Evolutionary conservation across 331 rosid species (phyloP).

Genomic region (Quercus phellos): DNA sequence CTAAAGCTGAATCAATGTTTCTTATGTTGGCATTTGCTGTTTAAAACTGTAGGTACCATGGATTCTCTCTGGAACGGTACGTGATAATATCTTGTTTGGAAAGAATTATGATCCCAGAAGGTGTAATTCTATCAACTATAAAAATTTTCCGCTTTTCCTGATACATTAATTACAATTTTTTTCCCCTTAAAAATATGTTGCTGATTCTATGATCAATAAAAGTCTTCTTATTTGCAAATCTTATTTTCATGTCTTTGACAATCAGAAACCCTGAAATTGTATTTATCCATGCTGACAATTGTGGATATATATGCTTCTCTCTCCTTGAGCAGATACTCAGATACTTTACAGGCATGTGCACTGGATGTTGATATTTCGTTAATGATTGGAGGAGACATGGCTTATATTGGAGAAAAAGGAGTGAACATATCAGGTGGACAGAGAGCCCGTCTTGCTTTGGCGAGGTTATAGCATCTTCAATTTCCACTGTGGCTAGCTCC

Average conservation of each 20-base stretch:
- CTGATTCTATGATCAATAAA: background rate
- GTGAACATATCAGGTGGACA: constrained; percentile 91
- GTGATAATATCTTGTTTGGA: constrained; percentile 85
- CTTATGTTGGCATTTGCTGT: constrained; percentile 15
- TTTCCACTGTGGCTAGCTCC: background rate
- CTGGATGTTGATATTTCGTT: constrained; percentile 76
- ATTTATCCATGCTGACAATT: background rate
- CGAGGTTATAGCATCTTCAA: constrained; percentile 45
- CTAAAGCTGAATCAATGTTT: constrained; percentile 14
- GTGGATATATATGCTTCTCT: constrained; percentile 3
- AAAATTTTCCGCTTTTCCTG: background rate
- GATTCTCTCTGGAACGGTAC: constrained; percentile 88
- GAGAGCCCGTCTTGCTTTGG: constrained; percentile 93
- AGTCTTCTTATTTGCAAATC: background rate
- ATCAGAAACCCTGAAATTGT: background rate
- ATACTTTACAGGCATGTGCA: constrained; percentile 71
- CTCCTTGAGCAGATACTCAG: constrained; percentile 56
- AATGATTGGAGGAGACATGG: constrained; percentile 94
- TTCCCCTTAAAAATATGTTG: background rate
- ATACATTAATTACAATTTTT: background rate
- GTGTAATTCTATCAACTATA: constrained; percentile 26
- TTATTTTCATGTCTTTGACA: background rate
- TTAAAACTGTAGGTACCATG: constrained; percentile 70
- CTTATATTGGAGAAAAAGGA: constrained; percentile 88
- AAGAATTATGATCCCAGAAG: constrained; percentile 64